Percentiles rank a stretch among this genome's conserved stretches.
Conservation (phyloP, 345 rosid species). For the Raphanus sativus region DNA sequence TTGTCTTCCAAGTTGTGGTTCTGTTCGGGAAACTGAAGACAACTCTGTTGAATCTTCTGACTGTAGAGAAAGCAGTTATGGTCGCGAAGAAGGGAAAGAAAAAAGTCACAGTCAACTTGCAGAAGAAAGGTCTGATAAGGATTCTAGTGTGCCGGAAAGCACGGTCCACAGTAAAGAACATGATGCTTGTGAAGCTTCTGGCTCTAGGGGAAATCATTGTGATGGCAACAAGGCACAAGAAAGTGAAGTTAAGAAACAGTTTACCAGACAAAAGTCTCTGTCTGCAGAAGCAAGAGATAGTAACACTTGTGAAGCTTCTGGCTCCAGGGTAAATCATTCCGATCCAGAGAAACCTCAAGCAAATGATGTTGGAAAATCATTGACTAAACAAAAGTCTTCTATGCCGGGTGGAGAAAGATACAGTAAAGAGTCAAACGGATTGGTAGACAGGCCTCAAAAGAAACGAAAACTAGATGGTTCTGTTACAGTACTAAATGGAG, state of each 20-base stretch:
- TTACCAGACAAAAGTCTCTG: constrained; percentile 23
- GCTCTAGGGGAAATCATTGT: constrained; percentile 12
- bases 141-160: constrained; percentile 24
- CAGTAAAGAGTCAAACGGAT: constrained; percentile 16
- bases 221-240: constrained; percentile 30
- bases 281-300: constrained; percentile 10
- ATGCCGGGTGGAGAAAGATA: constrained; percentile 31
- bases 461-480: too few relatives aligned
- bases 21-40: constrained; percentile 20
- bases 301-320: constrained; percentile 20
- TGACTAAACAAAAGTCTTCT: constrained; percentile 37
- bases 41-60: constrained; percentile 10
- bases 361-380: constrained; percentile 9
- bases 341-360: constrained; percentile 7
- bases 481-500: too few relatives aligned
- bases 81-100: constrained; percentile 28
- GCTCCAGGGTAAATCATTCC: constrained; percentile 5
- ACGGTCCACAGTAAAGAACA: neutral
- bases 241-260: constrained; percentile 16
- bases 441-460: too few relatives aligned
- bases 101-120: constrained; percentile 14
- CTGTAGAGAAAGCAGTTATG: constrained; percentile 15
- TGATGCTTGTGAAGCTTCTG: constrained; percentile 21
- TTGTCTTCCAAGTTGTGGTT: constrained; percentile 26
- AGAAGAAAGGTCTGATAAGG: constrained; percentile 31